phyloP scores from a whole-genome alignment of 2,329 filamentous ascomycete genomes.

The Neocucurbitaria cava region DNA sequence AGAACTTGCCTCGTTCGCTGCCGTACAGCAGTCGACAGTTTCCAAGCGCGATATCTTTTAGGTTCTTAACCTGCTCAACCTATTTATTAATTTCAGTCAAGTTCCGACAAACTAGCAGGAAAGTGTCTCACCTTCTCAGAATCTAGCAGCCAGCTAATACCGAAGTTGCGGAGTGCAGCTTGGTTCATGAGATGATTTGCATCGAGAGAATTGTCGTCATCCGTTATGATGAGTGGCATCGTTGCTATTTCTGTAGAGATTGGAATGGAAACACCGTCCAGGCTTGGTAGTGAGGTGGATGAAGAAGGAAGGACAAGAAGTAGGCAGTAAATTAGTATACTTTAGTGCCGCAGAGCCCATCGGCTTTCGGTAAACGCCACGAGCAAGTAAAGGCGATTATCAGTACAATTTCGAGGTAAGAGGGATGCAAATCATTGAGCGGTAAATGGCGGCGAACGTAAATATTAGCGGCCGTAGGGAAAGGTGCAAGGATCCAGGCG shows the following conservation, averaged over 20 bases:
- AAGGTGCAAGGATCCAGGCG: not conserved
- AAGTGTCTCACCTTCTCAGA: slow-evolving; percentile 4
- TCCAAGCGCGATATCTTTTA: slow-evolving; percentile 21
- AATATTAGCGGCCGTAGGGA: not conserved
- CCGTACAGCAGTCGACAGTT: slow-evolving; percentile 40
- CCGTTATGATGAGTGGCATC: not conserved
- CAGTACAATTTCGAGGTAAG: not conserved
- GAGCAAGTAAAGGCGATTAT: not conserved
- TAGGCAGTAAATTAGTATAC: not conserved
- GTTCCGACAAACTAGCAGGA: slow-evolving; percentile 15
- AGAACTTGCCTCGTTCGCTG: slow-evolving; percentile 32
- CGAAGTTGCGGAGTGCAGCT: slow-evolving; percentile 1
- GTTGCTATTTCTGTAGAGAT: not conserved
- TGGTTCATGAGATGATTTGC: slow-evolving; percentile 4
- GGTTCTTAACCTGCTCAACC: slow-evolving; percentile 57
- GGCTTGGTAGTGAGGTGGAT: not conserved
- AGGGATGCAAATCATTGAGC: not conserved
- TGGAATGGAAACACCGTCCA: not conserved
- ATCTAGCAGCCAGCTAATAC: slow-evolving; percentile 10
- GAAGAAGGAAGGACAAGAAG: not conserved
- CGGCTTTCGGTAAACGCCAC: not conserved
- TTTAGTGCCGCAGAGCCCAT: not conserved
- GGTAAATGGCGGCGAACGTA: not conserved
- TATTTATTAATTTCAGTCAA: slow-evolving; percentile 61
- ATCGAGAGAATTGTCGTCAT: not conserved